Conservation (phyloP, 1,284 basidiomycete genomes). For the Abortiporus biennis region DNA sequence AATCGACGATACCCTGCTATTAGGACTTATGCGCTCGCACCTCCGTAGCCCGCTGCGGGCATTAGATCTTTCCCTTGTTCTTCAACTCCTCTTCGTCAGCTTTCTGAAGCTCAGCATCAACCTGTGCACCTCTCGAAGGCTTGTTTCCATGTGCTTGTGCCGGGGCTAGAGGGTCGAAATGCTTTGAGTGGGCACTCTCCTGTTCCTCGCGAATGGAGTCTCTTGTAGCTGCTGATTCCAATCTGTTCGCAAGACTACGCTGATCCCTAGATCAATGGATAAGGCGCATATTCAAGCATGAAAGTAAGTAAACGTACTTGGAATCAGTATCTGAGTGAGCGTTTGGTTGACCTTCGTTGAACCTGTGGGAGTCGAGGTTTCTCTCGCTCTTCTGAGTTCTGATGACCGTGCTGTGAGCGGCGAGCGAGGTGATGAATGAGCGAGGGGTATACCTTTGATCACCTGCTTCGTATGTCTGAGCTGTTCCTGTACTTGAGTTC, state of each 20-base stretch:
- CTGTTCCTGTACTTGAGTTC: slow-evolving; percentile 41
- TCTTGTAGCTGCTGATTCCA: slow-evolving; percentile 25
- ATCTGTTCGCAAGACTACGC: slow-evolving; percentile 32
- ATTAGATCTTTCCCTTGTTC: slow-evolving; percentile 39
- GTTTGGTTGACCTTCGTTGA: slow-evolving; percentile 18
- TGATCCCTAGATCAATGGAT: slow-evolving; percentile 29
- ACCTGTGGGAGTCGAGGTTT: too few relatives aligned
- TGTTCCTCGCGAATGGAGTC: slow-evolving; percentile 25
- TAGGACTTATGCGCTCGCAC: too few relatives aligned
- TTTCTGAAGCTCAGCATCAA: slow-evolving; percentile 50
- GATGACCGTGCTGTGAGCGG: too few relatives aligned
- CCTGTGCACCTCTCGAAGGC: slow-evolving; percentile 53
- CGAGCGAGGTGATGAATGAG: slow-evolving; percentile 3
- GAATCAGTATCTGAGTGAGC: slow-evolving; percentile 33
- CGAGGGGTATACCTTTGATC: slow-evolving; percentile 37
- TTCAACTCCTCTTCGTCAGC: slow-evolving; percentile 43
- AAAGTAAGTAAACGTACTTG: slow-evolving; percentile 25
- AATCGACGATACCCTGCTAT: too few relatives aligned
- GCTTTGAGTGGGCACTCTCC: slow-evolving; percentile 19
- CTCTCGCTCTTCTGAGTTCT: too few relatives aligned
- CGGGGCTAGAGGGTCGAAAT: slow-evolving; percentile 33
- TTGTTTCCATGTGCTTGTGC: slow-evolving; percentile 49
- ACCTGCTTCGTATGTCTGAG: slow-evolving; percentile 35
- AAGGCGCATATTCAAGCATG: neutral
- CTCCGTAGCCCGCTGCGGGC: too few relatives aligned